These are phyloP conservation scores for Yamadazyma aaseri DNA, from an alignment of 1,139 yeast genomes.

Conservation along the genomic window DNA sequence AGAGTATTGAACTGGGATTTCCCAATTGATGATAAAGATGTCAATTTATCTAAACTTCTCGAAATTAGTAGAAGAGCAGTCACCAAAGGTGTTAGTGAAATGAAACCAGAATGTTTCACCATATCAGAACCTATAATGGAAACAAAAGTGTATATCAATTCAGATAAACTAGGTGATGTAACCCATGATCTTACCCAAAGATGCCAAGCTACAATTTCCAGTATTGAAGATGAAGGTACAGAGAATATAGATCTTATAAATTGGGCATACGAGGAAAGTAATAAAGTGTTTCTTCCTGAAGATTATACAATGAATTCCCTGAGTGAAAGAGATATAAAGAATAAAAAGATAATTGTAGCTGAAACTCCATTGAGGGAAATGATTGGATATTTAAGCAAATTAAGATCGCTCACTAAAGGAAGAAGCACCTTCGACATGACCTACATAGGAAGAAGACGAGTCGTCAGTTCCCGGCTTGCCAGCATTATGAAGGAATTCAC, in stretches of 20 bases:
- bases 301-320: conserved; percentile 44
- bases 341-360: conserved; percentile 63
- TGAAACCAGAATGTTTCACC: conserved; percentile 30
- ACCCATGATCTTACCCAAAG: conserved; percentile 71
- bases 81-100: conserved; percentile 30
- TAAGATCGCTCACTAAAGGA: conserved; percentile 87
- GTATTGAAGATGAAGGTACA: conserved; percentile 58
- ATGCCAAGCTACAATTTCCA: conserved; percentile 67
- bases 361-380: conserved; percentile 83
- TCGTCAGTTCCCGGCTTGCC: conserved; percentile 42
- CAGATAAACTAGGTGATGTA: conserved; percentile 77
- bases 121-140: conserved; percentile 83
- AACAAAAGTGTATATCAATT: conserved; percentile 64
- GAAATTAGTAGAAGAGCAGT: conserved; percentile 33
- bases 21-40: conserved; percentile 50
- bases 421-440: conserved; percentile 82
- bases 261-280: conserved; percentile 54
- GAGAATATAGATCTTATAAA: conserved; percentile 36
- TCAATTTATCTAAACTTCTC: conserved; percentile 24
- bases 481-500: conserved; percentile 6
- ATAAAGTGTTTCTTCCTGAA: conserved; percentile 54
- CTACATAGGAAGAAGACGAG: conserved; percentile 69
- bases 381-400: conserved; percentile 80
- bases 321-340: conserved; percentile 21
- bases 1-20: conserved; percentile 50